phyloP scores from a whole-genome alignment of 2,329 filamentous ascomycete species.

The Hawksworthiomyces lignivorus region DNA sequence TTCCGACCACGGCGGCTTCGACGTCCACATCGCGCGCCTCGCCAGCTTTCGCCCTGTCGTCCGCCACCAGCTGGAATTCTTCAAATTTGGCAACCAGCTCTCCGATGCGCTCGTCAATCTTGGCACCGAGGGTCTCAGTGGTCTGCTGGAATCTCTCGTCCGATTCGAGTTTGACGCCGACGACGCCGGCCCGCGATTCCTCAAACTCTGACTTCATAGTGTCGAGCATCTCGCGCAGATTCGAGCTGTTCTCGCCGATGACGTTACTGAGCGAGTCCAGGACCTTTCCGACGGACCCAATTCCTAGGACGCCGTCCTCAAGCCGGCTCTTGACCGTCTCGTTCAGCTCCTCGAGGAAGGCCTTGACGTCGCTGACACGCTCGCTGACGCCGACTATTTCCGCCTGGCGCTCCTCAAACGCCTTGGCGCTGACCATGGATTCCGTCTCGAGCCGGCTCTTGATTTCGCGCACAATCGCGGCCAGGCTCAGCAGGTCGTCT shows the following conservation, averaged over 20 bases:
- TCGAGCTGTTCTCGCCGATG: conserved; percentile 51
- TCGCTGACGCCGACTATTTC: conserved; percentile 75
- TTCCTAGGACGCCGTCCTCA: conserved; percentile 62
- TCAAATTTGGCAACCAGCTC: conserved; percentile 84
- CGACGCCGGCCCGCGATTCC: conserved; percentile 70
- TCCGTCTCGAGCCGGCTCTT: conserved; percentile 57
- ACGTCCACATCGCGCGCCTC: conserved; percentile 68
- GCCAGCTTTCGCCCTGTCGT: conserved; percentile 64
- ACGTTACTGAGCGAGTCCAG: conserved; percentile 60
- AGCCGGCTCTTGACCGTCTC: conserved; percentile 69
- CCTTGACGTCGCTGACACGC: conserved; percentile 61
- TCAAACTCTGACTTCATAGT: conserved; percentile 82
- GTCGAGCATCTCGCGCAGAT: conserved; percentile 64
- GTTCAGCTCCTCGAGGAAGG: conserved; percentile 69
- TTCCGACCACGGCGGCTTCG: conserved; percentile 64
- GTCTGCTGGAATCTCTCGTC: conserved; percentile 66
- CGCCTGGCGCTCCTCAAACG: conserved; percentile 74
- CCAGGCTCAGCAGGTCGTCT: conserved; percentile 65
- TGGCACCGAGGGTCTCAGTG: conserved; percentile 44
- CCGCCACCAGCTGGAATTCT: conserved; percentile 66
- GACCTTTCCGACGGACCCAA: conserved; percentile 66
- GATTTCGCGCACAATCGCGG: conserved; percentile 60
- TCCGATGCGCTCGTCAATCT: conserved; percentile 59
- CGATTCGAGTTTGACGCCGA: conserved; percentile 71
- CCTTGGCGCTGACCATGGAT: conserved; percentile 66